These are phyloP conservation scores for Monoraphidium neglectum DNA, from an alignment of 139 green algal genomes.

Conservation along the genomic window DNA sequence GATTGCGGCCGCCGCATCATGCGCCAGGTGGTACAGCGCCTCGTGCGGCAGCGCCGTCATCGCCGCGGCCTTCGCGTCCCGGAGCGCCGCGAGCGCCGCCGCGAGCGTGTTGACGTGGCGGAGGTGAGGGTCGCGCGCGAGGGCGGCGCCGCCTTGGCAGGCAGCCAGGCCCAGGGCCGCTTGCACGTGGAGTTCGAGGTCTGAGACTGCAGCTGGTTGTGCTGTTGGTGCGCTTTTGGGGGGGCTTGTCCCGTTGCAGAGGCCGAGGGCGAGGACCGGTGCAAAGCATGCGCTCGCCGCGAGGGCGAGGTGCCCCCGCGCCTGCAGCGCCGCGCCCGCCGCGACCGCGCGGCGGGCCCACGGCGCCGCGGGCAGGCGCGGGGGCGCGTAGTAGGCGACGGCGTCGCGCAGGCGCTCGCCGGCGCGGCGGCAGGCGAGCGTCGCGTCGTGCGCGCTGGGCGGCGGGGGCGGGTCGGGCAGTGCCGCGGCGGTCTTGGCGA, in stretches of 20 bases:
- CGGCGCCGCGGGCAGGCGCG: conserved; percentile 37
- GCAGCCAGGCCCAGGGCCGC: conserved; percentile 40
- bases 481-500: conserved; percentile 29
- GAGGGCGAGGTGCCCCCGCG: conserved; percentile 35
- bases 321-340: conserved; percentile 33
- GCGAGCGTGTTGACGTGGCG: conserved; percentile 43
- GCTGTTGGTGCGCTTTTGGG: not conserved
- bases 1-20: conserved; percentile 51
- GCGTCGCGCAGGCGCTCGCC: conserved; percentile 41
- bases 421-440: conserved; percentile 41
- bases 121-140: conserved; percentile 31
- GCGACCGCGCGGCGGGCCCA: conserved; percentile 43
- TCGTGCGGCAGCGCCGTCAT: conserved; percentile 39
- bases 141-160: conserved; percentile 37
- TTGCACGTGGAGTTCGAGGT: conserved; percentile 41
- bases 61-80: conserved; percentile 37
- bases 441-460: conserved; percentile 37
- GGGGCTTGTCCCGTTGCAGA: too few species aligned
- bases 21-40: conserved; percentile 58
- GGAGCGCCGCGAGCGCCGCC: conserved; percentile 31
- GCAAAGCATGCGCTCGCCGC: conserved; percentile 43
- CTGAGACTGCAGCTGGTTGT: conserved; percentile 24
- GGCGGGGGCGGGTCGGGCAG: conserved; percentile 12
- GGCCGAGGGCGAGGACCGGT: not conserved
- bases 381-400: conserved; percentile 42